Evolutionary conservation across 2,329 filamentous ascomycete genomes (phyloP).

Genomic region (Thelonectria blattea): DNA sequence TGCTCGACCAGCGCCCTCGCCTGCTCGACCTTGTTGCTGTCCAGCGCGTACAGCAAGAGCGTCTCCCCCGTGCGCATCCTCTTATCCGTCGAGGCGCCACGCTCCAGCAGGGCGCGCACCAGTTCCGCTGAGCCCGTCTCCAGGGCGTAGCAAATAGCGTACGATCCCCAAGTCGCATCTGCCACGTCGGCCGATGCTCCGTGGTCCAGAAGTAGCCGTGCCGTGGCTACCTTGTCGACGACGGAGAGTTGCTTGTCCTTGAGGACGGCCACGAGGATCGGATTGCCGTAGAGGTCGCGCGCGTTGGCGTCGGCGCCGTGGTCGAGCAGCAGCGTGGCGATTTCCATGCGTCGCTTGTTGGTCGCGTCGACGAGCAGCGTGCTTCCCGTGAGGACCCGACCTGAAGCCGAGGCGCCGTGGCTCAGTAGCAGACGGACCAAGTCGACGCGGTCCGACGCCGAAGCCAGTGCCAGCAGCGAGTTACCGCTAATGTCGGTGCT

Average conservation of each 20-base stretch:
- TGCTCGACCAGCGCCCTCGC: slow-evolving; percentile 38
- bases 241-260: slow-evolving; percentile 35
- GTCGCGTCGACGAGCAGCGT: slow-evolving; percentile 45
- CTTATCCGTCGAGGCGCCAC: slow-evolving; percentile 38
- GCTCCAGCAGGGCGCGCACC: slow-evolving; percentile 37
- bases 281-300: slow-evolving; percentile 41
- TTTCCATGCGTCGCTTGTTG: slow-evolving; percentile 40
- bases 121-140: slow-evolving; percentile 35
- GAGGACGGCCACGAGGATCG: slow-evolving; percentile 41
- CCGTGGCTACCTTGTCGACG: slow-evolving; percentile 36
- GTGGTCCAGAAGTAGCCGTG: slow-evolving; percentile 42
- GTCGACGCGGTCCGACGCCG: slow-evolving; percentile 36
- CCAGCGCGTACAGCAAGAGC: slow-evolving; percentile 41
- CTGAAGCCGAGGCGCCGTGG: slow-evolving; percentile 42
- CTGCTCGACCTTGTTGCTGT: slow-evolving; percentile 32
- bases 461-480: slow-evolving; percentile 40
- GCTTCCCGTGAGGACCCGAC: slow-evolving; percentile 39
- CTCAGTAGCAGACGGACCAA: slow-evolving; percentile 44
- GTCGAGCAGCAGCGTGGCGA: slow-evolving; percentile 42
- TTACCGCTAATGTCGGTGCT: slow-evolving; percentile 39
- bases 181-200: slow-evolving; percentile 42
- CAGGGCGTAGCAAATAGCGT: slow-evolving; percentile 36
- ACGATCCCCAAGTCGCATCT: slow-evolving; percentile 30
- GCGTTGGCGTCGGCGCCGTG: slow-evolving; percentile 43
- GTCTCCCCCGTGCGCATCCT: slow-evolving; percentile 41